These are phyloP conservation scores for Colletotrichum destructivum DNA, from an alignment of 2,329 filamentous ascomycete genomes.

Conservation along the genomic window DNA sequence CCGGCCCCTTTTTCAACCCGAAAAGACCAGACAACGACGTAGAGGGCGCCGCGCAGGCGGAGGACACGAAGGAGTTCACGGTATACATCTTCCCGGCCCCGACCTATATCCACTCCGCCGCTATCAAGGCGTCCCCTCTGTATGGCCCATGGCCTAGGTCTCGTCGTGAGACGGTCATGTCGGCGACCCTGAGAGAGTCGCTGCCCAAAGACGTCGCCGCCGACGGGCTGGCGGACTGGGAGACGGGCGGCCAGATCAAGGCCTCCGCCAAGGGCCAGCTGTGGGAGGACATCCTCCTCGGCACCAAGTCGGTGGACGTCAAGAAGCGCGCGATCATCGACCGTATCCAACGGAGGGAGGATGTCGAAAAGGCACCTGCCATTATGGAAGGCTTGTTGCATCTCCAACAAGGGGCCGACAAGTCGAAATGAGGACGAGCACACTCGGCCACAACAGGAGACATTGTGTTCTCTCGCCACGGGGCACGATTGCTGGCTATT, in stretches of 20 bases:
- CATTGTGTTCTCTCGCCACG: neutral
- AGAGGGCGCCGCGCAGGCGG: constrained; percentile 3
- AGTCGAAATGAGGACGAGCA: neutral
- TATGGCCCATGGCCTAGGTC: constrained; percentile 59
- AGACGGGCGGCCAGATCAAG: constrained; percentile 47
- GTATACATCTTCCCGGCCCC: constrained; percentile 58
- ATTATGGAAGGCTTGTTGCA: constrained; percentile 40
- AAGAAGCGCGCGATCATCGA: constrained; percentile 35
- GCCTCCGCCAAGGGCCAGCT: constrained; percentile 43
- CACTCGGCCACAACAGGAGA: neutral
- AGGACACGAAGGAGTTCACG: constrained; percentile 55
- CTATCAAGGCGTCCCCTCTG: constrained; percentile 55
- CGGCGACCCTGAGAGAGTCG: constrained; percentile 54
- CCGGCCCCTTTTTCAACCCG: constrained; percentile 29
- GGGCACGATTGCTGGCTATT: neutral
- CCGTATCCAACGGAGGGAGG: constrained; percentile 16
- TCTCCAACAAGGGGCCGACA: constrained; percentile 17
- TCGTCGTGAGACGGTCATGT: constrained; percentile 50
- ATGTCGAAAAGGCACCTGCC: constrained; percentile 18
- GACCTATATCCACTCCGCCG: constrained; percentile 57
- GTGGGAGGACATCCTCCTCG: constrained; percentile 45
- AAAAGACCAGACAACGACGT: neutral
- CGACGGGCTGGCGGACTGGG: constrained; percentile 62
- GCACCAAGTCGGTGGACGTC: constrained; percentile 34
- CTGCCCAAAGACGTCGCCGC: constrained; percentile 57